A percentile compares a stretch with the other conserved stretches of the same genome.
Evolutionary conservation across 169 alveolate genomes (phyloP).

Genomic region (Ichthyophthirius multifiliis): DNA sequence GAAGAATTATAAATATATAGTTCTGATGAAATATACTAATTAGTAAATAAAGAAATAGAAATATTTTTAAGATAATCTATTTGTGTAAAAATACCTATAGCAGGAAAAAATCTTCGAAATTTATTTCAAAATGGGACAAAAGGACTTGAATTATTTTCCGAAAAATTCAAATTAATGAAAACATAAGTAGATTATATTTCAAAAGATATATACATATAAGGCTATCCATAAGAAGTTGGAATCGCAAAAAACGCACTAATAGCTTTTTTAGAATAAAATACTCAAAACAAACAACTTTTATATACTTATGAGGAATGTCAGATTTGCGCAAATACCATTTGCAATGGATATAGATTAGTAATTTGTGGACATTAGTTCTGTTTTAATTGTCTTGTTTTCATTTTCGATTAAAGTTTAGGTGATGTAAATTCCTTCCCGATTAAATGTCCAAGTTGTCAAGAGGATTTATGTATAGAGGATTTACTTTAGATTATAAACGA

Average conservation of each 20-base stretch:
- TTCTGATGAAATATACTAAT: neutral
- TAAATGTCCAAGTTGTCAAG: constrained; percentile 29
- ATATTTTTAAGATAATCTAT: neutral
- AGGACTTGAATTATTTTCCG: neutral
- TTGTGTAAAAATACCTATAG: neutral
- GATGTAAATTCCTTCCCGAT: constrained; percentile 28
- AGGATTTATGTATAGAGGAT: constrained; percentile 13
- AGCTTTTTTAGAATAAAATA: neutral
- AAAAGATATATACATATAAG: neutral
- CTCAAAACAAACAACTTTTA: neutral
- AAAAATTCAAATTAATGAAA: neutral
- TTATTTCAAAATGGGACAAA: neutral
- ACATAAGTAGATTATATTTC: neutral
- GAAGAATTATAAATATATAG: neutral
- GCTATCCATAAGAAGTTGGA: neutral
- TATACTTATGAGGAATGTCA: neutral
- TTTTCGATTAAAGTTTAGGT: constrained; percentile 14
- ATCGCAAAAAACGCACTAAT: neutral
- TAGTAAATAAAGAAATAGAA: neutral
- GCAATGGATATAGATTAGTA: neutral
- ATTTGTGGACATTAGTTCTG: constrained; percentile 38
- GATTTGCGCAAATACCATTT: neutral
- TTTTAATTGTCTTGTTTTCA: constrained; percentile 13
- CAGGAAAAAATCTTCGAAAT: neutral
- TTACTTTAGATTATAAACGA: constrained; percentile 7